These are phyloP conservation scores for Arabidopsis arenosa DNA, from an alignment of 345 rosid genomes.

Conservation along the genomic window DNA sequence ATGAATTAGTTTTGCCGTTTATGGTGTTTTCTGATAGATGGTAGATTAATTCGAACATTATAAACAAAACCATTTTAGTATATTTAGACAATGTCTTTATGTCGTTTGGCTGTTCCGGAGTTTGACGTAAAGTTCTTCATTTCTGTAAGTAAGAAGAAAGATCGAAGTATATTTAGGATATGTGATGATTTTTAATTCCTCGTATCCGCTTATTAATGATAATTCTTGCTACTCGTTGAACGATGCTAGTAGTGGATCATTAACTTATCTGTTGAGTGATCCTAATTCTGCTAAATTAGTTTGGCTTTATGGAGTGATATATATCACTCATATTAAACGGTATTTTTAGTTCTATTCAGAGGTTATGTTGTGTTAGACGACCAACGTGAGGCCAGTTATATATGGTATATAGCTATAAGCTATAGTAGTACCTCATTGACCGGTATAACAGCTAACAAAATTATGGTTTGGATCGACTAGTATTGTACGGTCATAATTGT, in stretches of 20 bases:
- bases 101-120: neutral
- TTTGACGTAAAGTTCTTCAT: constrained; percentile 6
- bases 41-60: too few species aligned
- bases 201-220: neutral
- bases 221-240: neutral
- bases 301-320: neutral
- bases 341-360: neutral
- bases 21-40: neutral
- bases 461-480: neutral
- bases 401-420: neutral
- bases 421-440: neutral
- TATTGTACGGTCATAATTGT: neutral
- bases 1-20: neutral
- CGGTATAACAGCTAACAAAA: neutral
- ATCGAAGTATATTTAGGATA: neutral
- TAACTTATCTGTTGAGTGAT: constrained; percentile 16
- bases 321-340: neutral
- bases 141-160: neutral
- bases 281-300: neutral
- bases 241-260: neutral
- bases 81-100: neutral
- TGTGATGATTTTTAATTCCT: neutral
- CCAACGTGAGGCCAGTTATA: neutral
- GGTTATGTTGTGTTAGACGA: constrained; percentile 9
- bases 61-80: neutral